Evolutionary conservation across 129 eudicot species (phyloP).

Genomic region (Artemisia tridentata): DNA sequence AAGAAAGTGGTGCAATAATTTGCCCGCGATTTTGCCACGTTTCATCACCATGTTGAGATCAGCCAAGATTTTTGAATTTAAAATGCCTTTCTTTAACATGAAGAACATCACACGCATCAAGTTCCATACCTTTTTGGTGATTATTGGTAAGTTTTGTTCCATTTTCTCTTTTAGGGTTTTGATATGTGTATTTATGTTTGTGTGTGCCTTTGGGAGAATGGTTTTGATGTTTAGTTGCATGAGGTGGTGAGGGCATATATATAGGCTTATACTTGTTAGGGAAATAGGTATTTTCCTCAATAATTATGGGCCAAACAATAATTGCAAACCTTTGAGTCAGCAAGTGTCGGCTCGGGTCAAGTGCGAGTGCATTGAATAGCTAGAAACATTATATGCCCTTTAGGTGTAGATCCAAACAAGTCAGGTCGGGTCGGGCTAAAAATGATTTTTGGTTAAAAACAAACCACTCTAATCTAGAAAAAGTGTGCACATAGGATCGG

Average conservation of each 20-base stretch:
- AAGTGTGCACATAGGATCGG: no score
- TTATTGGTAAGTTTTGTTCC: slow-evolving; percentile 42
- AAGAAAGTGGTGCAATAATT: slow-evolving; percentile 49
- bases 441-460: no score
- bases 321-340: background rate
- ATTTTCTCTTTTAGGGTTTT: slow-evolving; percentile 34
- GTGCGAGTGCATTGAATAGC: no score
- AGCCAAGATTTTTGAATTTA: slow-evolving; percentile 43
- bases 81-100: slow-evolving; percentile 57
- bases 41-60: slow-evolving; percentile 52
- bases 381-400: no score
- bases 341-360: no score
- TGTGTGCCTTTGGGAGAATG: background rate
- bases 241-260: slow-evolving; percentile 15
- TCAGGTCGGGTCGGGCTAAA: no score
- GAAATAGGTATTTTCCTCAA: background rate
- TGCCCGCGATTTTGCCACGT: slow-evolving; percentile 57
- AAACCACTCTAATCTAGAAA: no score
- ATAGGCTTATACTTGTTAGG: slow-evolving; percentile 5
- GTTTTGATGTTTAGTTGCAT: no score
- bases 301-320: slow-evolving; percentile 12
- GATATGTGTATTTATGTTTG: background rate
- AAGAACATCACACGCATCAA: slow-evolving; percentile 36
- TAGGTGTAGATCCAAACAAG: no score
- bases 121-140: slow-evolving; percentile 43